Evolutionary conservation across 129 eudicot species (phyloP).

Genomic region (Deinandra increscens): DNA sequence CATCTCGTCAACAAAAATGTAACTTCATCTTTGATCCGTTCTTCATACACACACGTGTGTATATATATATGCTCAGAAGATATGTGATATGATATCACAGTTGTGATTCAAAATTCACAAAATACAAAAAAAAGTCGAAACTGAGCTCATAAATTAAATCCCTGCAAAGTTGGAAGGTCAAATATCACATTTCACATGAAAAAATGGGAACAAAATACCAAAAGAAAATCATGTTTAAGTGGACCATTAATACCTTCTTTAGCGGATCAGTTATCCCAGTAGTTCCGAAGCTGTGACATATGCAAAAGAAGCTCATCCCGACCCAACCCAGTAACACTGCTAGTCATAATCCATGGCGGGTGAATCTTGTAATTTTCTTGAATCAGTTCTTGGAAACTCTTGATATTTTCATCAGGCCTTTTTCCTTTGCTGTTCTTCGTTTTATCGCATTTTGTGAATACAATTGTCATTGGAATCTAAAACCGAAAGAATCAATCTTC

Average conservation of each 20-base stretch:
- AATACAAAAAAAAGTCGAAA: background rate
- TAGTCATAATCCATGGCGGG: conserved; percentile 99
- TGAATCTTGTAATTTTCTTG: conserved; percentile 54
- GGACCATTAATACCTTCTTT: background rate
- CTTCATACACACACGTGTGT: too few relatives aligned
- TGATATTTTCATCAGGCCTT: conserved; percentile 82
- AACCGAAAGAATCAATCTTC: background rate
- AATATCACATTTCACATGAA: background rate
- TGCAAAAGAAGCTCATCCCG: conserved; percentile 91
- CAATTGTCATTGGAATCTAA: conserved; percentile 87
- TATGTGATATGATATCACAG: background rate
- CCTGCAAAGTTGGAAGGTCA: background rate
- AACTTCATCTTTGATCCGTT: too few relatives aligned
- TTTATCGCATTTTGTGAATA: conserved; percentile 94
- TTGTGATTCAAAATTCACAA: background rate
- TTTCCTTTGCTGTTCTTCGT: conserved; percentile 65
- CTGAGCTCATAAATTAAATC: too few relatives aligned
- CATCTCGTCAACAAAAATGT: too few relatives aligned
- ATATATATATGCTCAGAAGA: too few relatives aligned
- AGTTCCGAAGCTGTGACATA: conserved; percentile 92
- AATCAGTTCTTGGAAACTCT: conserved; percentile 63
- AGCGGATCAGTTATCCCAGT: conserved; percentile 58
- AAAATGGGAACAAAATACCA: too few relatives aligned
- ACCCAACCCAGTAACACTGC: conserved; percentile 88
- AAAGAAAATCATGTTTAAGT: background rate